phyloP scores from a whole-genome alignment of 768 basidiomycete species.

The Tricholoma terreum region DNA sequence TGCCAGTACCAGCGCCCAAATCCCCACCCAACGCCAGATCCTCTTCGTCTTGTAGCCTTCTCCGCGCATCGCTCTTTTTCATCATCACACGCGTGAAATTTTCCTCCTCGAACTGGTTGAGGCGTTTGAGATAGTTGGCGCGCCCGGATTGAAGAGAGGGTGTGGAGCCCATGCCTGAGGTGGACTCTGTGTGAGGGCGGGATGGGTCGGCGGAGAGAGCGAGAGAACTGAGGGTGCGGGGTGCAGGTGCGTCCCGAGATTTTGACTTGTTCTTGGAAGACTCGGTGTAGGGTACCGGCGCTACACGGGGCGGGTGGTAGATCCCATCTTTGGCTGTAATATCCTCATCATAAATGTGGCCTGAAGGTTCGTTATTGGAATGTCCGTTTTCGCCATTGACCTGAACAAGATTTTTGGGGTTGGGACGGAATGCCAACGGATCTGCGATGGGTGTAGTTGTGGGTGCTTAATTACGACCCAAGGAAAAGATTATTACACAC shows the following conservation, averaged over 20 bases:
- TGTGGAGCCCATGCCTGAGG: constrained; percentile 66
- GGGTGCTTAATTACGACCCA: neutral
- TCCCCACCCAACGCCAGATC: constrained; percentile 84
- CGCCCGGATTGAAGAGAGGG: constrained; percentile 60
- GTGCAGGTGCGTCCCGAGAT: constrained; percentile 52
- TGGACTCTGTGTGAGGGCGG: constrained; percentile 67
- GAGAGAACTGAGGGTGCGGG: constrained; percentile 62
- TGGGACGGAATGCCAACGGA: constrained; percentile 89
- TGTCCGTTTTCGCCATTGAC: constrained; percentile 26
- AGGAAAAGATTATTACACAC: constrained; percentile 35
- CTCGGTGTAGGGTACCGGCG: constrained; percentile 79
- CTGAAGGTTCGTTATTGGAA: constrained; percentile 10
- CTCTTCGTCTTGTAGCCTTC: constrained; percentile 76
- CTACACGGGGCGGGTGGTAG: constrained; percentile 85
- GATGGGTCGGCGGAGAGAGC: constrained; percentile 64
- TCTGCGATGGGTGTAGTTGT: constrained; percentile 44
- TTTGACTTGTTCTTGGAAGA: constrained; percentile 45
- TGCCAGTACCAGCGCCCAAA: constrained; percentile 38
- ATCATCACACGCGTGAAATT: constrained; percentile 89
- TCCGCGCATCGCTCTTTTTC: constrained; percentile 80
- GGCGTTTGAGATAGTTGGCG: constrained; percentile 72
- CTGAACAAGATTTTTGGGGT: constrained; percentile 69
- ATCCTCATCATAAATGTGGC: too few species aligned
- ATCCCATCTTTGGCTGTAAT: constrained; percentile 45
- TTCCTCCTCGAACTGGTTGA: constrained; percentile 91